These are phyloP conservation scores for Monilinia polystroma DNA, from an alignment of 2,329 filamentous ascomycete species.

Conservation along the genomic window DNA sequence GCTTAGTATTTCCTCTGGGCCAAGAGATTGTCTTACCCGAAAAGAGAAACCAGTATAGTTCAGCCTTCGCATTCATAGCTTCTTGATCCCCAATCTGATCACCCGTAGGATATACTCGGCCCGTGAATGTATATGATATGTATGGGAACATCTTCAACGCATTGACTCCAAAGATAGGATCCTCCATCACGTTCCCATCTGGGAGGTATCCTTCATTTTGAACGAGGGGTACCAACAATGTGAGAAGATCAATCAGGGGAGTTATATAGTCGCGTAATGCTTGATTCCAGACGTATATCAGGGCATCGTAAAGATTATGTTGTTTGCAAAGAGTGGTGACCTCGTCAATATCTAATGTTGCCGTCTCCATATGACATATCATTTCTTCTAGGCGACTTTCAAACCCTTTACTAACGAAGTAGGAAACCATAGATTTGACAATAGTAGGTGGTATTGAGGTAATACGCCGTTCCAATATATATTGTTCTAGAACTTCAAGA, in stretches of 20 bases:
- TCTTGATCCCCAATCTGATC: conserved; percentile 69
- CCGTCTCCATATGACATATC: conserved; percentile 87
- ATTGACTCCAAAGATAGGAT: conserved; percentile 63
- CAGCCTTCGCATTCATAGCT: conserved; percentile 74
- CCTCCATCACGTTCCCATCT: conserved; percentile 55
- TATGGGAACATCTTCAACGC: conserved; percentile 94
- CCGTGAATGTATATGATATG: conserved; percentile 85
- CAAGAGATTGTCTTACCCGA: conserved; percentile 75
- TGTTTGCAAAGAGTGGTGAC: conserved; percentile 88
- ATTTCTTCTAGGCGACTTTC: conserved; percentile 85
- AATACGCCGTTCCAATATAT: conserved; percentile 77
- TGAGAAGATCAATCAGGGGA: conserved; percentile 78
- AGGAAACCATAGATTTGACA: conserved; percentile 79
- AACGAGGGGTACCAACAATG: conserved; percentile 62
- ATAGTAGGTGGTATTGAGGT: conserved; percentile 75
- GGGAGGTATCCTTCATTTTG: conserved; percentile 53
- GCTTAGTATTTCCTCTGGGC: conserved; percentile 63
- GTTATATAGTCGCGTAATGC: conserved; percentile 87
- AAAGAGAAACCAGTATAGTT: conserved; percentile 92
- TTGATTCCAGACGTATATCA: conserved; percentile 96
- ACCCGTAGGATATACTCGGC: conserved; percentile 87
- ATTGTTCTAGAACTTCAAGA: conserved; percentile 82
- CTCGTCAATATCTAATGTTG: conserved; percentile 91
- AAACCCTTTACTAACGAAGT: conserved; percentile 75
- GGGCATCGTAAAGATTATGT: conserved; percentile 87